Percentiles rank a stretch among this genome's conserved stretches.
Conservation (phyloP, 129 eudicot genomes). For the Escallonia herrerae region DNA sequence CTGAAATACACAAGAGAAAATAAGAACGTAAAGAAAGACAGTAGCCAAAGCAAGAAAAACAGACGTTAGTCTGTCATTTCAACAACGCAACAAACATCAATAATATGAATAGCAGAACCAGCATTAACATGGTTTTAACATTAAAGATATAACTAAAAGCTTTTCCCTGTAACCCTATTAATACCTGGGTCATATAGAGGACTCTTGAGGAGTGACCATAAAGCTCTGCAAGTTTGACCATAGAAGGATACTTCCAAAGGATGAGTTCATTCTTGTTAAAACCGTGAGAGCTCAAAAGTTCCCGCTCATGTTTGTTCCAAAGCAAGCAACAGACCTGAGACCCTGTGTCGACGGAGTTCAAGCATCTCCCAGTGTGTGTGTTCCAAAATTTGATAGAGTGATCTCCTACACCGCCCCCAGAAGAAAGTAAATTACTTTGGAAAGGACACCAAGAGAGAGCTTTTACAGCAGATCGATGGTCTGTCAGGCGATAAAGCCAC, state of each 20-base stretch:
- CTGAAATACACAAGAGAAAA: constrained; percentile 25
- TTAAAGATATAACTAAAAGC: too few relatives aligned
- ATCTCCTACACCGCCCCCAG: constrained; percentile 68
- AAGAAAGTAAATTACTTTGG: constrained; percentile 53
- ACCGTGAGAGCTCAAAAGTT: constrained; percentile 67
- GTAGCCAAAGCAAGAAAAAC: not conserved
- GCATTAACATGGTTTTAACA: too few relatives aligned
- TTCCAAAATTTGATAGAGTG: constrained; percentile 63
- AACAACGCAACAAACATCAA: too few relatives aligned
- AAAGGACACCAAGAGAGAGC: constrained; percentile 79
- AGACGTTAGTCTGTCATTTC: too few relatives aligned
- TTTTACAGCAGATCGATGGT: constrained; percentile 60
- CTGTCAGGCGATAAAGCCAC: constrained; percentile 41
- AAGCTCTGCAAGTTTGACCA: constrained; percentile 56
- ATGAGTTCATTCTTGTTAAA: constrained; percentile 46
- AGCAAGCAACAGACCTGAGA: constrained; percentile 61
- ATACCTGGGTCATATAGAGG: constrained; percentile 62
- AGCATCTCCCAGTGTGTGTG: constrained; percentile 42
- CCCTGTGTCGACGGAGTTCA: constrained; percentile 54
- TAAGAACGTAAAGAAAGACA: not conserved
- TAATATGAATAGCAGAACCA: too few relatives aligned
- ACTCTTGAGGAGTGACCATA: constrained; percentile 56
- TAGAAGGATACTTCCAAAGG: constrained; percentile 69
- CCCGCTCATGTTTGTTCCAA: constrained; percentile 50
- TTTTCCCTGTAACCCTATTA: too few relatives aligned